Evolutionary conservation across 768 basidiomycete genomes (phyloP).

Genomic region (Mycena amicta): DNA sequence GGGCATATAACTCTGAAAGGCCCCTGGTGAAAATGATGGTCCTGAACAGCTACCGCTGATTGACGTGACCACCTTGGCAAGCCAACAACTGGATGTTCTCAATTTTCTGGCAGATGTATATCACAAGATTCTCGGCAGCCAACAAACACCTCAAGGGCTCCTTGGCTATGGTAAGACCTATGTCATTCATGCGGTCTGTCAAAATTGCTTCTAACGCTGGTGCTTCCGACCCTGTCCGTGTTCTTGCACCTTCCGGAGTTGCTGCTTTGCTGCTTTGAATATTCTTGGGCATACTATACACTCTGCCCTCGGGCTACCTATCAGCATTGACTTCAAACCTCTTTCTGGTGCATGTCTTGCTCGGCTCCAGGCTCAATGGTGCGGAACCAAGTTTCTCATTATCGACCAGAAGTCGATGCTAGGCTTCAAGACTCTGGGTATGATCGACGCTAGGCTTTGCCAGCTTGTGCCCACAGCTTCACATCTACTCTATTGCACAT

Average conservation of each 20-base stretch:
- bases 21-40: not conserved
- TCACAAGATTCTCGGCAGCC: constrained; percentile 1
- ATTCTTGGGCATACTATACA: constrained; percentile 3
- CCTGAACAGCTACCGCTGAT: not conserved
- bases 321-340: not conserved
- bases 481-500: constrained; percentile 4
- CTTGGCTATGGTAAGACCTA: constrained; percentile 6
- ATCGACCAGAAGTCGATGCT: constrained; percentile 13
- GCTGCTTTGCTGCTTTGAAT: constrained; percentile 3
- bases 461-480: not conserved
- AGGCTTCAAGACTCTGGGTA: not conserved
- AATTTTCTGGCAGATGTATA: not conserved
- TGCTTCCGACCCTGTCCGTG: not conserved
- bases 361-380: not conserved
- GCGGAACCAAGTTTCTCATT: not conserved
- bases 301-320: constrained; percentile 1
- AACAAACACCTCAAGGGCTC: not conserved
- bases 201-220: not conserved
- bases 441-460: constrained; percentile 12
- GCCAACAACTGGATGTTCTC: constrained; percentile 1
- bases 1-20: no score
- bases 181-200: constrained; percentile 3
- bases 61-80: not conserved
- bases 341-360: not conserved
- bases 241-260: constrained; percentile 1